A percentile compares a stretch with the other conserved stretches of the same genome.
Conservation (phyloP, 306 rosid species). For the Luffa acutangula region DNA sequence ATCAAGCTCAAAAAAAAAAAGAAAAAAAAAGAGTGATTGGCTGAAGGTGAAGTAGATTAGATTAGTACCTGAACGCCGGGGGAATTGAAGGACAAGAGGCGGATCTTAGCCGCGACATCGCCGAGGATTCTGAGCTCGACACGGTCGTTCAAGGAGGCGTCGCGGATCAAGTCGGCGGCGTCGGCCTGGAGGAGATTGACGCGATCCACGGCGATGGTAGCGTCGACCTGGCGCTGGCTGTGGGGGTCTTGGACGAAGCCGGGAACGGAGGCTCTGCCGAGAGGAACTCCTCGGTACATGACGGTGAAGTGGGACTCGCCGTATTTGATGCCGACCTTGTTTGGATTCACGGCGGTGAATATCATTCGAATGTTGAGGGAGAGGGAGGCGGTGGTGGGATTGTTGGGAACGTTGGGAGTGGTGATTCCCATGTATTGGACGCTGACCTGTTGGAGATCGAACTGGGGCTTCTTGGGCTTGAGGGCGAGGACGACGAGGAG, state of each 20-base stretch:
- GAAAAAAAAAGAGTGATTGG: background rate
- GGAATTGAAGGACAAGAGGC: slow-evolving; percentile 70
- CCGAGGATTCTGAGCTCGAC: slow-evolving; percentile 77
- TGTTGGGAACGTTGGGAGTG: slow-evolving; percentile 7
- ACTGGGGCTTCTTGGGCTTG: slow-evolving; percentile 89
- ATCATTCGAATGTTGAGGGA: slow-evolving; percentile 65
- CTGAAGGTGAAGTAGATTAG: too few relatives aligned
- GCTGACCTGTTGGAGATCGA: slow-evolving; percentile 80
- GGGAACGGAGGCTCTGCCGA: slow-evolving; percentile 72
- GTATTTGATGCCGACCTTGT: slow-evolving; percentile 94
- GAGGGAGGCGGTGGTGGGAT: slow-evolving; percentile 43
- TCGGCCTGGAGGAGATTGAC: slow-evolving; percentile 77
- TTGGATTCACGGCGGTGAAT: slow-evolving; percentile 74
- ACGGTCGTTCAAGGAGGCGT: slow-evolving; percentile 80
- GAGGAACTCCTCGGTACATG: slow-evolving; percentile 83
- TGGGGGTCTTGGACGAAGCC: slow-evolving; percentile 81
- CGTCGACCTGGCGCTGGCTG: slow-evolving; percentile 51
- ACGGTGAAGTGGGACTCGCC: slow-evolving; percentile 88
- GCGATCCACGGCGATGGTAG: slow-evolving; percentile 68
- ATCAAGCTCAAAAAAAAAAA: background rate
- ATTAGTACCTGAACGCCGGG: slow-evolving; percentile 76
- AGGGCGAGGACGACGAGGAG: slow-evolving; percentile 73
- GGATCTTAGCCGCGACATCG: slow-evolving; percentile 96
- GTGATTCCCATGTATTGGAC: slow-evolving; percentile 81
- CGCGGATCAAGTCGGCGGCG: slow-evolving; percentile 70